Base-by-base conservation (phyloP, 768 basidiomycete species). In the Tylopilus sp. region DNA sequence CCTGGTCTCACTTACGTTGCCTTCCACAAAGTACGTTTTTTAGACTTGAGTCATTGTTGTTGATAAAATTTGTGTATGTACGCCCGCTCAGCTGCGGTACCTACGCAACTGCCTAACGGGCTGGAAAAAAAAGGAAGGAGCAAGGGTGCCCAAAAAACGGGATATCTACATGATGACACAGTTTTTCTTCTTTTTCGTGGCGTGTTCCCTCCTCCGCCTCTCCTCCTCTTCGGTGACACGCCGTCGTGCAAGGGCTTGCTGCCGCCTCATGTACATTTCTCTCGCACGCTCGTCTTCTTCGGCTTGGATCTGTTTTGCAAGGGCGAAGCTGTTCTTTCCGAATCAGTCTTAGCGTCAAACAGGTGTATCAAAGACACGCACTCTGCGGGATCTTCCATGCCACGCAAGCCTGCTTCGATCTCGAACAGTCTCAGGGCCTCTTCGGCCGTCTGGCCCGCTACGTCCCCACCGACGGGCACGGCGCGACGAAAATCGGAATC, bases 381-480 rank as follows among this genome's bases (percentile, higher is more conserved):
- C 89, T 92, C 88, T 26, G 75, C 73, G 13, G 78, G 73, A 52
- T 84, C 79, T 25, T 69, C 72, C 1, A 69, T 62, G 20, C 67
- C 63, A 20, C n/a, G 4, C 35, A 71, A 55, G 13, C 72, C 75
- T 0, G 70, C 71, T 53, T 74, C 70, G 31, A 70, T 69, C 60
- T 83, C 82, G 10, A 77, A 65, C 13, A 72, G 79, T 18, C 74
- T 71, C 22, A 85, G 63, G 41, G 80, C 75, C 50, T 77, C 80
- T 69, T 86, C 83, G 36, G 80, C 83, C 0, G 82, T 81, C 56
- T 84, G 78, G 7, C 88, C 87, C 0, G 88, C 87, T 57, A 84
- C 88, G 59, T 93, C 90, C 0, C 91, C 91, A 0, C 91, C 92
- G 0, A 78, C 80, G 1, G 91, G 88, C 40, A 73, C 81, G 8